Evolutionary conservation across 352 stramenopile species (phyloP), one percentile per base, ranked within the genome.

Genomic region (Stramenopiles sp.): DNA sequence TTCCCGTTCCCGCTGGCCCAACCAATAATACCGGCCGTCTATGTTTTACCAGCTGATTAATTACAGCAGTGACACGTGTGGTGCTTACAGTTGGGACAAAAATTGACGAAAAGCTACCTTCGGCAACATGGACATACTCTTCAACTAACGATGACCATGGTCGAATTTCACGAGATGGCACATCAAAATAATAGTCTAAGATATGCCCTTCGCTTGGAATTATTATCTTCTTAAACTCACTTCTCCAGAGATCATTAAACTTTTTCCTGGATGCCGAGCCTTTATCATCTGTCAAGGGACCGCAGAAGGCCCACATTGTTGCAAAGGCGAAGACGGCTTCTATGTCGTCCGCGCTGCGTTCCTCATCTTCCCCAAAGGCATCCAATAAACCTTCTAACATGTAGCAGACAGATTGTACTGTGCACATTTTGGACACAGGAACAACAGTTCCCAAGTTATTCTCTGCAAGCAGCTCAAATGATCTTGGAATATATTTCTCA

Each of bases 131-230:
- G 85, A 39, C 0, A 81, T 44, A 0, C 84, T 67, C 7, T 86
- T 81, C 67, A 30, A 85, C 80, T 80, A 67, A 67, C 0, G 82
- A 67, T 0, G 14, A 27, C 81, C 81, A 84, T 1, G 75, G 67
- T 1, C 0, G 67, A 25, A 84, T 14, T 55, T 55, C 39, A 14
- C 92, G 93, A 7, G 81, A 85, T 1, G 86, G 84, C 30, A 89
- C 90, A 82, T 98, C 92, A 14, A 98, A 90, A 91, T 92, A 98
- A 83, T 98, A 98, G 85, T 98, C 95, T 82, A 98, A 98, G 30
- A 98, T 92, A 0, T 4, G 22, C 1, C 71, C 71, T 14, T 14
- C 4, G 14, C 4, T 33, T 78, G 71, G 71, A 4, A 78, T 4
- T 4, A 4, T 4, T 14, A 78, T 14, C 4, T 78, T 78, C 14